Base-by-base conservation (phyloP, 2,329 filamentous ascomycete species). In the Diaporthe sp. region DNA sequence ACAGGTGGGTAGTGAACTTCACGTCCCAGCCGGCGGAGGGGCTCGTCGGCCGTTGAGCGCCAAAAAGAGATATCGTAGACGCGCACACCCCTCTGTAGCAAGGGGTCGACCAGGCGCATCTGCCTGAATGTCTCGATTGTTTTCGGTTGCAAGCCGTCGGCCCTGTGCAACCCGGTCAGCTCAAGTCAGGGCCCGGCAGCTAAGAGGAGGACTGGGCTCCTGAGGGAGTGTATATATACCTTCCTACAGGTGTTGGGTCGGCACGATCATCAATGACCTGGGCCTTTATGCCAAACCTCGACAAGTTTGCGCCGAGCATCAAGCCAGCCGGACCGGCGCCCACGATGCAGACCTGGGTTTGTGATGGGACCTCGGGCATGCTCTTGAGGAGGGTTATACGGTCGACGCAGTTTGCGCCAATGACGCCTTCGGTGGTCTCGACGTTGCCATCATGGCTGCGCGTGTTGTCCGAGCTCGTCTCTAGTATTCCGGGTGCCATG, bases 21-120 rank as follows among this genome's bases (percentile, higher is more conserved):
- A 71, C 93, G 81, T 50, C 80, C 79, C n/a, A 82, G 74, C 3
- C 80, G 77, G 75, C 78, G 79, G 45, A 82, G 77, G 25, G 91
- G 89, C 71, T 92, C 84, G 25, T 89, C 90, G 80, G 91, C 89
- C 38, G 82, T 82, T 73, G 89, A 87, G 52, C 90, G 89, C 2
- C 93, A 95, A 81, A 94, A 94, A 57, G 91, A 88, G 75, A 95
- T 95, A 79, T 95, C 93, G 82, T 93, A 94, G 58, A 95, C 90
- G 60, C 89, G 90, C 67, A 92, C 92, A 40, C 92, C 93, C 78
- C 91, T 89, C 76, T 90, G 89, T 55, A 95, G 82, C 40, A 95
- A 82, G 2, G 89, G 85, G 77, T 94, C 92, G n/a, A 90, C 92
- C n/a, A 95, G 84, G 45, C 92, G 87, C 86, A 95, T 91, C 83